Conservation (phyloP, 1,284 basidiomycete species). For the Hemileccinum hortonii region DNA sequence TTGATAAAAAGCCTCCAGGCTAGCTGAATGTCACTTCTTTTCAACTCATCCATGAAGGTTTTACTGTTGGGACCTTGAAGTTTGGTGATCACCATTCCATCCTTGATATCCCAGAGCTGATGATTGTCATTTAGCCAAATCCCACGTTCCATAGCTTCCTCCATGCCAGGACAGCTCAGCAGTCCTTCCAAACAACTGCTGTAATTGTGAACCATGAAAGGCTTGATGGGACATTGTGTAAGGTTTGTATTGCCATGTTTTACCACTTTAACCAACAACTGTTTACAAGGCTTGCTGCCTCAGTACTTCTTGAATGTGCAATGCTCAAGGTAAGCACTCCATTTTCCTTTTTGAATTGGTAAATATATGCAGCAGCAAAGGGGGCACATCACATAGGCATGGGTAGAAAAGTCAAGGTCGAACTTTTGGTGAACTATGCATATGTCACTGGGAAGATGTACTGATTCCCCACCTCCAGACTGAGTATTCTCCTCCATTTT, state of each 20-base stretch:
- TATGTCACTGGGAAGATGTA: neutral
- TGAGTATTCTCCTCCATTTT: neutral
- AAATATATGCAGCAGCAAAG: conserved; percentile 1
- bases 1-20: conserved; percentile 34
- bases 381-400: neutral
- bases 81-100: conserved; percentile 27
- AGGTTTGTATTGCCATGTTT: neutral
- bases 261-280: neutral
- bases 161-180: conserved; percentile 25
- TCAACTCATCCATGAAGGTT: conserved; percentile 19
- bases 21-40: conserved; percentile 16
- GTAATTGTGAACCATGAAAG: conserved; percentile 26
- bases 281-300: neutral
- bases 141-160: conserved; percentile 28
- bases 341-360: neutral
- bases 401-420: neutral
- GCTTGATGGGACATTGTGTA: conserved; percentile 21
- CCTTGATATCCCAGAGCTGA: conserved; percentile 29
- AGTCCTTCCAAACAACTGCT: conserved; percentile 32
- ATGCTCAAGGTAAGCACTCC: neutral
- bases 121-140: conserved; percentile 3
- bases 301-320: neutral
- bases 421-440: neutral
- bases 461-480: too few species aligned
- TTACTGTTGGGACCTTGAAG: conserved; percentile 27